Evolutionary conservation across 2,329 filamentous ascomycete genomes (phyloP).

Genomic region (Penicillium thymicola): DNA sequence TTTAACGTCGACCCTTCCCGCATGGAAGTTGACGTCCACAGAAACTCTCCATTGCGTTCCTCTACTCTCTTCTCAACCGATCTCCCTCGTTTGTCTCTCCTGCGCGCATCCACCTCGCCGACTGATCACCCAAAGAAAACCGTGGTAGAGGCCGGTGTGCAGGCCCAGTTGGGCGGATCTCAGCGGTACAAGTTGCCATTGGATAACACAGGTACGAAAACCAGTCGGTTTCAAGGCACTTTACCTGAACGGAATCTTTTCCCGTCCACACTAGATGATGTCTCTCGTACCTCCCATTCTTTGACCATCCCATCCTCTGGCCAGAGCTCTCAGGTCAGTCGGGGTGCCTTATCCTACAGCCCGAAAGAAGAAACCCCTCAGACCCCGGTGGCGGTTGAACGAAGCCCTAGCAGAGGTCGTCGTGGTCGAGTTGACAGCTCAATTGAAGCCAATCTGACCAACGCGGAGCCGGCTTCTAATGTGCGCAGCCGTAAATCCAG

Average conservation of each 20-base stretch:
- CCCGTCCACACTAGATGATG: slow-evolving; percentile 30
- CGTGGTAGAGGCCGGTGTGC: slow-evolving; percentile 20
- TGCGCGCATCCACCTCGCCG: slow-evolving; percentile 28
- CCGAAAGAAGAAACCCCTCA: slow-evolving; percentile 20
- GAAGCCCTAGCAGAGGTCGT: slow-evolving; percentile 44
- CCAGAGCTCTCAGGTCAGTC: slow-evolving; percentile 15
- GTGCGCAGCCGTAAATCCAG: slow-evolving; percentile 63
- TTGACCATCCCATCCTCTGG: slow-evolving; percentile 22
- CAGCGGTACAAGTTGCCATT: slow-evolving; percentile 23
- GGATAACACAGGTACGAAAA: slow-evolving; percentile 24
- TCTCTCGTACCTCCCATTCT: slow-evolving; percentile 19
- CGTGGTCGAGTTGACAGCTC: slow-evolving; percentile 56
- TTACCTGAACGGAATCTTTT: slow-evolving; percentile 25
- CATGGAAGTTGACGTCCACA: slow-evolving; percentile 40
- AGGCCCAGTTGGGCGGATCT: slow-evolving; percentile 17
- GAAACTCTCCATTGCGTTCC: slow-evolving; percentile 30
- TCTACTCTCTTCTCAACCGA: slow-evolving; percentile 26
- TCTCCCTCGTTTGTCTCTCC: slow-evolving; percentile 23
- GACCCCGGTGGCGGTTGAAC: slow-evolving; percentile 26
- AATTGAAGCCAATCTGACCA: slow-evolving; percentile 61
- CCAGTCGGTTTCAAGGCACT: slow-evolving; percentile 16
- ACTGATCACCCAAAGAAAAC: slow-evolving; percentile 23
- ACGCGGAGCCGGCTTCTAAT: slow-evolving; percentile 53
- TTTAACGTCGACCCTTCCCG: slow-evolving; percentile 30
- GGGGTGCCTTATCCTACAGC: slow-evolving; percentile 23